Evolutionary conservation across 139 green algal species (phyloP), one percentile per base, ranked within the genome.

Genomic region (Trebouxia sp.): DNA sequence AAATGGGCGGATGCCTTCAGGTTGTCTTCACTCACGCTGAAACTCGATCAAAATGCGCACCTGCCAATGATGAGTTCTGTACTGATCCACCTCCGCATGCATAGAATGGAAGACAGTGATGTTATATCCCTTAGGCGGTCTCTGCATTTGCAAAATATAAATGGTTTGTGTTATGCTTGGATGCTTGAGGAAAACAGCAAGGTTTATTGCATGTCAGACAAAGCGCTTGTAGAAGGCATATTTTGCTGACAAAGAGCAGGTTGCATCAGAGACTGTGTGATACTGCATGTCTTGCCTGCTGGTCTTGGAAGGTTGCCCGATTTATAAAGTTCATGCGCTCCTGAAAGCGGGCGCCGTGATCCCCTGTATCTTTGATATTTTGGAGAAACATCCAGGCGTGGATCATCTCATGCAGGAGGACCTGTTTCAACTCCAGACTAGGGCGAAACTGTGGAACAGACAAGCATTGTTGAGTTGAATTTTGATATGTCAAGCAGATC

Each of bases 351-450:
- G 86, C 82, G 8, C 91, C 92, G 79, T 96, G 92, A 42, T 84
- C 92, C 4, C 92, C 89, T 35, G 79, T 80, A 56, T 95, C 90
- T 0, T 77, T 77, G 26, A 90, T 88, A 22, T 87, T 66, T 10
- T 90, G 37, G 15, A 89, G 72, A 47, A 95, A 91, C 43, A 62
- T 65, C 43, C 45, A 79, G 47, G 72, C 72, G 82, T 87, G 83
- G 20, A 91, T 96, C 93, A 97, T 97, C 76, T 97, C 93, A 80
- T 97, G 93, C 42, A 97, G 87, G 74, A 97, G 85, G 12, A 41
- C 55, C 41, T 93, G 79, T 70, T 97, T 96, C 2, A 97, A 53
- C 85, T 96, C 94, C 0, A 79, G 50, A 12, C 65, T n/a, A 9
- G 91, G 92, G 11, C 94, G 90, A 37, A 91, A 87, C 87, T 94